These are phyloP conservation scores for Rhizodiscina lignyota DNA, from an alignment of 495 filamentous ascomycete genomes.

Conservation along the genomic window DNA sequence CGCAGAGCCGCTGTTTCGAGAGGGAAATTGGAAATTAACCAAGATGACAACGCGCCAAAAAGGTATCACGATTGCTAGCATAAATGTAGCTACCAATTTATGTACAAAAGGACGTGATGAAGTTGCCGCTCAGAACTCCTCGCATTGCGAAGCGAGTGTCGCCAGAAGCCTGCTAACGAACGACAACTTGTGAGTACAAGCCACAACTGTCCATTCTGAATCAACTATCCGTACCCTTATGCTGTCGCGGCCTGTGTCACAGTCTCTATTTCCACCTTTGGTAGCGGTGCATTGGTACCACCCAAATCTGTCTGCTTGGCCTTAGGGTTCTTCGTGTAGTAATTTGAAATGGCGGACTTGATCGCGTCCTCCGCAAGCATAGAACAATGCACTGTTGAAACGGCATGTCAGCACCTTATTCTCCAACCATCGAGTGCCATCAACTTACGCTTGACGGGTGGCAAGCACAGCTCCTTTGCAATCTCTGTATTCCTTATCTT, in stretches of 20 bases:
- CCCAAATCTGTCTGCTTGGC: constrained; percentile 55
- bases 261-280: constrained; percentile 28
- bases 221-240: too few species aligned
- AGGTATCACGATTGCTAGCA: too few species aligned
- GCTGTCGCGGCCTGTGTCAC: constrained; percentile 7
- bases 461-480: constrained; percentile 86
- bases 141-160: too few species aligned
- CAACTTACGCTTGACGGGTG: constrained; percentile 78
- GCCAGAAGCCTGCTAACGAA: too few species aligned
- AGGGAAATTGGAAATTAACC: too few species aligned
- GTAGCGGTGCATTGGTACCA: constrained; percentile 42
- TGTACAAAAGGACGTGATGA: too few species aligned
- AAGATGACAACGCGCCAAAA: too few species aligned
- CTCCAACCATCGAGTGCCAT: neutral
- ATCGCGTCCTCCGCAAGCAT: constrained; percentile 99
- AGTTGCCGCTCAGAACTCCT: too few species aligned
- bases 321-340: constrained; percentile 87
- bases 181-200: too few species aligned
- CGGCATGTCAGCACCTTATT: neutral
- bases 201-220: too few species aligned
- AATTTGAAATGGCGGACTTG: constrained; percentile 96
- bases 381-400: constrained; percentile 70
- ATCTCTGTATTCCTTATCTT: constrained; percentile 94
- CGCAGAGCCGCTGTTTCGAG: too few species aligned
- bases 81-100: too few species aligned